Conservation (phyloP, 768 basidiomycete genomes). For the Suillus lakei region DNA sequence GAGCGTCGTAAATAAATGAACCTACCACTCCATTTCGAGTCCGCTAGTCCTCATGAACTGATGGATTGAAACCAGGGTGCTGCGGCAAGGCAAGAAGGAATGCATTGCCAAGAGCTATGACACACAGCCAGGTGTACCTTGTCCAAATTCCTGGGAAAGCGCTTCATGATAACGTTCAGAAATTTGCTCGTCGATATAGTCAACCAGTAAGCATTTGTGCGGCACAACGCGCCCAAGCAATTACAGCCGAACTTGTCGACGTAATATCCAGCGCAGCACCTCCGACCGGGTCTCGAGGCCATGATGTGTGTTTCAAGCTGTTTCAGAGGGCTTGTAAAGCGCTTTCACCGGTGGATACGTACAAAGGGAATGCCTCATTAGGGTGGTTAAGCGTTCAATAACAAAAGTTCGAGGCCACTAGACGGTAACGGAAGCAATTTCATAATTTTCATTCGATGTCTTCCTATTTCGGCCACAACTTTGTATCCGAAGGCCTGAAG, state of each 20-base stretch:
- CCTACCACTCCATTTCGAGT: constrained; percentile 45
- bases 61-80: too few species aligned
- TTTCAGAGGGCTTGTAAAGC: neutral
- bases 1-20: constrained; percentile 45
- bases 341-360: neutral
- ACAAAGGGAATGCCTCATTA: constrained; percentile 2
- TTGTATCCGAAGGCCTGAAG: constrained; percentile 15
- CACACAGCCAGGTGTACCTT: too few species aligned
- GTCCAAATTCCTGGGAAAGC: too few species aligned
- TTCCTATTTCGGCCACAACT: neutral
- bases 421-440: constrained; percentile 1
- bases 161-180: too few species aligned
- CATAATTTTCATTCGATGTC: neutral
- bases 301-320: constrained; percentile 11
- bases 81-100: too few species aligned
- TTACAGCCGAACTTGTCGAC: neutral
- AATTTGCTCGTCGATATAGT: too few species aligned
- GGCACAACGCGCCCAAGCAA: neutral
- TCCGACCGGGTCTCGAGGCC: neutral
- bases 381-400: too few species aligned
- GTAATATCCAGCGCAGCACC: neutral
- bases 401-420: too few species aligned
- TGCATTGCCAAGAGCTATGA: too few species aligned
- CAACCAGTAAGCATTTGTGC: too few species aligned
- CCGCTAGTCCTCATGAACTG: constrained; percentile 24